Conservation (phyloP, 2,329 filamentous ascomycete genomes). For the Dothidotthia symphoricarpi region DNA sequence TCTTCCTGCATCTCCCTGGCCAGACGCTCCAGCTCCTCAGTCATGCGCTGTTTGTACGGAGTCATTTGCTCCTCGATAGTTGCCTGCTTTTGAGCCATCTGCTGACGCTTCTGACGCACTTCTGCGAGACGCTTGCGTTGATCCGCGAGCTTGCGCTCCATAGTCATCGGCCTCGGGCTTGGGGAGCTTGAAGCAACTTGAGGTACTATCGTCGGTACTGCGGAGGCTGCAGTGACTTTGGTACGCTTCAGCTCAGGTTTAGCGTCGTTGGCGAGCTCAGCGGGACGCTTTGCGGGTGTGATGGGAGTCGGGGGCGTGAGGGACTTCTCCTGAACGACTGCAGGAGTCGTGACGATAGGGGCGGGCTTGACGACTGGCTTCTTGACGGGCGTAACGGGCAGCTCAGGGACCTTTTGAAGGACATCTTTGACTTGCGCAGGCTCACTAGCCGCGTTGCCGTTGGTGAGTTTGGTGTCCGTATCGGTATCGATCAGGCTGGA, state of each 20-base stretch:
- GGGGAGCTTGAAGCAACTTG: constrained; percentile 2
- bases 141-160: constrained; percentile 15
- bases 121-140: constrained; percentile 18
- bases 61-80: constrained; percentile 15
- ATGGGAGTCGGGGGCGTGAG: neutral
- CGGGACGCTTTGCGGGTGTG: constrained; percentile 9
- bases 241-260: constrained; percentile 10
- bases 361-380: constrained; percentile 1
- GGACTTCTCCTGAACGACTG: constrained; percentile 2
- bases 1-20: constrained; percentile 18
- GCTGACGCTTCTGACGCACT: constrained; percentile 13
- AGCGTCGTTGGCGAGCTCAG: neutral
- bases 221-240: constrained; percentile 1
- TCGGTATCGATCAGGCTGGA: neutral
- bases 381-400: constrained; percentile 1
- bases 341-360: constrained; percentile 1
- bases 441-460: too few species aligned
- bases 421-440: constrained; percentile 1
- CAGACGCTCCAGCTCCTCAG: constrained; percentile 22
- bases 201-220: neutral
- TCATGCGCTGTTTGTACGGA: constrained; percentile 17
- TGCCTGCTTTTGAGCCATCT: constrained; percentile 17
- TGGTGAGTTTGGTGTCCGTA: neutral
- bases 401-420: constrained; percentile 1
- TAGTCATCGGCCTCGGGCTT: constrained; percentile 2